These are phyloP conservation scores for Cochlearia excelsa DNA, from an alignment of 345 rosid species.

Conservation along the genomic window DNA sequence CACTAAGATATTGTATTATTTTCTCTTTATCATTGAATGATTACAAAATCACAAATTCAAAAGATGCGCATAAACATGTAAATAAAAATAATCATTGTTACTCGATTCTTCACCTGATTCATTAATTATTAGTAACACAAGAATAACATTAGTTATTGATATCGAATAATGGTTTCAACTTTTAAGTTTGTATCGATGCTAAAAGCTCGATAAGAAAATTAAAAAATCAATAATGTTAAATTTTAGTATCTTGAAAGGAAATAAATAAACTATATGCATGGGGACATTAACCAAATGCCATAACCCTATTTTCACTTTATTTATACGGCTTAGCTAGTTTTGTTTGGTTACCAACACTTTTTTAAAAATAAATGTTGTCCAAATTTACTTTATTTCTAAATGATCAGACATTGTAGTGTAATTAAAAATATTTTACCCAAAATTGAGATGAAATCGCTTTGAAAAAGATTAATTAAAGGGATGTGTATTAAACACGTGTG, in stretches of 20 bases:
- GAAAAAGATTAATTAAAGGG: not conserved
- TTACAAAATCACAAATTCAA: conserved; percentile 3
- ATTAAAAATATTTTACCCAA: not conserved
- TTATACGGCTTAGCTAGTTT: conserved; percentile 13
- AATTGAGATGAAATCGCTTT: not conserved
- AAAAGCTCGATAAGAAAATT: conserved; percentile 29
- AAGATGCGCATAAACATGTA: conserved; percentile 10
- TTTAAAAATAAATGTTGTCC: conserved; percentile 5
- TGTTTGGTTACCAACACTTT: conserved; percentile 33
- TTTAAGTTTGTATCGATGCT: conserved; percentile 13
- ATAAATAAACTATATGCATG: not conserved
- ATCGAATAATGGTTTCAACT: conserved; percentile 9
- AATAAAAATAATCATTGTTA: not conserved
- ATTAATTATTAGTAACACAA: not conserved
- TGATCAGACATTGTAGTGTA: not conserved
- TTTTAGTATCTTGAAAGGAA: not conserved
- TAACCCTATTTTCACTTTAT: conserved; percentile 24
- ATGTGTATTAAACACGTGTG: conserved; percentile 29
- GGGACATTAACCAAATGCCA: conserved; percentile 16
- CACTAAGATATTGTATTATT: too few species aligned
- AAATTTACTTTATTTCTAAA: not conserved
- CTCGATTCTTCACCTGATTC: not conserved
- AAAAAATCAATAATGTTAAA: conserved; percentile 15
- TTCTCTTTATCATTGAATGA: not conserved
- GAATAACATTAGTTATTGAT: not conserved